phyloP scores from a whole-genome alignment of 345 rosid species.

The Moricandia moricandioides region DNA sequence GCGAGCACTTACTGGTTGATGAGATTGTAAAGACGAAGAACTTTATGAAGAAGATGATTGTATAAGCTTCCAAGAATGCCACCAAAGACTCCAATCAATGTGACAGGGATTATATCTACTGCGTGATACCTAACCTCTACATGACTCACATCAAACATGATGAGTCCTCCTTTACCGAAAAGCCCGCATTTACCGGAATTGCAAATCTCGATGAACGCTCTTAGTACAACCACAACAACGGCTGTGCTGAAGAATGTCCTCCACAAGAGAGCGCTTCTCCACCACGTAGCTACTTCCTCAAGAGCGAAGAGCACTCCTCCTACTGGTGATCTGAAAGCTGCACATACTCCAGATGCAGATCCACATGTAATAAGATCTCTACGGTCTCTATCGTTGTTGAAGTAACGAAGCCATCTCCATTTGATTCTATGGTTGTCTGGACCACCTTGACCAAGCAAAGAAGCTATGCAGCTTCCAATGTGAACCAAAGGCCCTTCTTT shows the following conservation, averaged over 20 bases:
- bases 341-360: constrained; percentile 86
- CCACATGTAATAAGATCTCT: constrained; percentile 89
- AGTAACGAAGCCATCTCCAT: constrained; percentile 91
- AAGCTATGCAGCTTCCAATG: constrained; percentile 82
- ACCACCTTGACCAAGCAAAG: constrained; percentile 84
- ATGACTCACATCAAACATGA: constrained; percentile 85
- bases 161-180: constrained; percentile 82
- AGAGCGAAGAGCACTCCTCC: constrained; percentile 92
- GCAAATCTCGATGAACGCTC: constrained; percentile 83
- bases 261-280: constrained; percentile 95
- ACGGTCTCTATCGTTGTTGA: constrained; percentile 91
- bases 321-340: constrained; percentile 91
- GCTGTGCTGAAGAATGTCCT: constrained; percentile 93
- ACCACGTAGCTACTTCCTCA: constrained; percentile 97
- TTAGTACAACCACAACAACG: constrained; percentile 67
- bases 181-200: constrained; percentile 75
- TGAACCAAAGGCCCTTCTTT: constrained; percentile 96
- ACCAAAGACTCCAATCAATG: constrained; percentile 72
- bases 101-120: constrained; percentile 61
- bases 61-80: constrained; percentile 90
- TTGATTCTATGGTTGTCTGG: constrained; percentile 64
- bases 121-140: constrained; percentile 56
- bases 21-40: constrained; percentile 77
- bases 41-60: constrained; percentile 73
- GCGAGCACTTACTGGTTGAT: constrained; percentile 63